Conservation (phyloP, 1,139 yeast genomes). For the Magnusiomyces starmeri region DNA sequence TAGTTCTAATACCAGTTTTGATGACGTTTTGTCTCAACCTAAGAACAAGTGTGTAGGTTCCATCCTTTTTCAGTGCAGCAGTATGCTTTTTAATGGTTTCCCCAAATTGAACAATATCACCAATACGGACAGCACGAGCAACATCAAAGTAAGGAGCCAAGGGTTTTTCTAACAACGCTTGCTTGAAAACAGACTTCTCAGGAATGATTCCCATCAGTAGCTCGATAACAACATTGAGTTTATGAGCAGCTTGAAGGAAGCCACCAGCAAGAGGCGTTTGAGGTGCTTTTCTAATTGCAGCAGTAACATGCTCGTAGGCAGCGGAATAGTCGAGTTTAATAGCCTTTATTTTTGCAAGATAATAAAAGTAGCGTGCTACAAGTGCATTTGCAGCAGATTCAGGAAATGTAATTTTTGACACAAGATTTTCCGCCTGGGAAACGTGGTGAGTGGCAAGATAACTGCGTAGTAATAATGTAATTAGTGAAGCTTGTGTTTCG, state of each 20-base stretch:
- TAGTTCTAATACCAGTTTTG: constrained; percentile 93
- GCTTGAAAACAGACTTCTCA: constrained; percentile 75
- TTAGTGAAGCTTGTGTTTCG: constrained; percentile 83
- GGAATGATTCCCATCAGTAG: constrained; percentile 96
- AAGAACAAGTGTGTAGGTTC: constrained; percentile 74
- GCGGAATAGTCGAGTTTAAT: constrained; percentile 88
- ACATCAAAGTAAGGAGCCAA: constrained; percentile 79
- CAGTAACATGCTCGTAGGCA: constrained; percentile 83
- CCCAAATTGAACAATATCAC: constrained; percentile 79
- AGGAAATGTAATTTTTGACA: constrained; percentile 86
- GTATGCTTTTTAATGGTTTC: constrained; percentile 65
- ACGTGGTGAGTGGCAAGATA: constrained; percentile 75
- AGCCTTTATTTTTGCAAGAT: constrained; percentile 81
- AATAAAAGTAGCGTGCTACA: constrained; percentile 86
- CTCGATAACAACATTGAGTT: constrained; percentile 81
- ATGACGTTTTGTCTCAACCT: constrained; percentile 95
- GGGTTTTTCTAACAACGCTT: constrained; percentile 48
- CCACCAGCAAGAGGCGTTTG: constrained; percentile 82
- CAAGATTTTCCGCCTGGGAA: constrained; percentile 80
- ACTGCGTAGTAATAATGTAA: constrained; percentile 75
- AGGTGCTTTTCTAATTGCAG: constrained; percentile 96
- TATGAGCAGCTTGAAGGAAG: constrained; percentile 83
- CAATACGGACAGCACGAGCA: constrained; percentile 85
- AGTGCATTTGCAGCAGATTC: constrained; percentile 78
- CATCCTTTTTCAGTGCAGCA: constrained; percentile 60